Evolutionary conservation across 768 basidiomycete genomes (phyloP), one percentile per base, ranked within the genome.

Genomic region (Suillus decipiens): DNA sequence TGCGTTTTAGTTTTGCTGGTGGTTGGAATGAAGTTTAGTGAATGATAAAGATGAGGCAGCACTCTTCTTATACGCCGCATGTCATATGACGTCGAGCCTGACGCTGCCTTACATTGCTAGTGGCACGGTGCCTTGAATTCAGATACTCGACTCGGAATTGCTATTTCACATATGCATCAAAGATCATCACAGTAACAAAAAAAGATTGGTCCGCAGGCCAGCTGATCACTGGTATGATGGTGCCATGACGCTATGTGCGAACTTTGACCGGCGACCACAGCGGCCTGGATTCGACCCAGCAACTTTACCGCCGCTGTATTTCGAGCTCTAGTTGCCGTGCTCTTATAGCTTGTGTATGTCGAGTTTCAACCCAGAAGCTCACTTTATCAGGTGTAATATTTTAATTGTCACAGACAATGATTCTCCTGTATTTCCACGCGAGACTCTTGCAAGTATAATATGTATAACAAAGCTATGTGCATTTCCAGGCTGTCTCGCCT

Each of bases 401-500:
- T 14, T 22, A 22, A 14, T 34, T 10, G 12, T 17, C 36, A 24
- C 36, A 9, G 36, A 24, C 9, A 22, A 55, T 37, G 31, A 15
- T 28, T 28, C 15, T 37, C 22, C 54, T 37, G 22, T 15, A 19
- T 57, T 57, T 24, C 28, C 45, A 47, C 9, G 22, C 36, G 55
- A 37, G 55, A 56, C 15, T 28, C 55, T 57, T 41, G 56, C 39
- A 39, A 57, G 24, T 24, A 12, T 41, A 9, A 41, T 39, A n/a
- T n/a, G n/a, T n/a, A 11, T 19, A 57, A 17, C 24, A 15, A 17
- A 39, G 33, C 22, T 57, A 41, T 28, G 10, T 57, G 41, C 28
- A 41, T 57, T 37, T 56, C 37, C 47, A 28, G 47, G 47, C 22
- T 53, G 31, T 53, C 31, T 53, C 31, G 17, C 56, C 9, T 57